These are phyloP conservation scores for Mucor circinelloides DNA, from an alignment of 371 early-diverging fungal species.

Conservation along the genomic window DNA sequence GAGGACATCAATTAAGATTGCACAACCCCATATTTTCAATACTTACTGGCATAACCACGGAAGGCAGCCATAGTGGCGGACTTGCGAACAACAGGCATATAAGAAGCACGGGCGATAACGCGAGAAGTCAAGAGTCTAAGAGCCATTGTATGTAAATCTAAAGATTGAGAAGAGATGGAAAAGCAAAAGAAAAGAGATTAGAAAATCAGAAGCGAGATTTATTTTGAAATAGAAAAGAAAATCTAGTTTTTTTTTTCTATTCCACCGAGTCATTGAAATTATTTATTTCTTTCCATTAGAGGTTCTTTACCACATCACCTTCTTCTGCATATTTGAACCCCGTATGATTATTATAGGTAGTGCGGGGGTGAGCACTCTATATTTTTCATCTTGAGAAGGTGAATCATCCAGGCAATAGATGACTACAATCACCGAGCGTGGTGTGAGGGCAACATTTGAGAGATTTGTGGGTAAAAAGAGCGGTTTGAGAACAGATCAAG, in stretches of 20 bases:
- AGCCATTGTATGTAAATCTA: slow-evolving; percentile 31
- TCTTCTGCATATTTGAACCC: slow-evolving; percentile 4
- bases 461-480: background rate
- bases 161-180: background rate
- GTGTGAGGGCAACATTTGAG: background rate
- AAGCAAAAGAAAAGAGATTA: slow-evolving; percentile 15
- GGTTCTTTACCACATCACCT: slow-evolving; percentile 3
- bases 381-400: background rate
- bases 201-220: slow-evolving; percentile 4
- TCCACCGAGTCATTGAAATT: slow-evolving; percentile 46
- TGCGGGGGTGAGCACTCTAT: slow-evolving; percentile 10
- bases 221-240: slow-evolving; percentile 4
- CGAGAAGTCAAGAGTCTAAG: slow-evolving; percentile 51
- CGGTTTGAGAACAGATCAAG: background rate
- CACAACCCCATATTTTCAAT: background rate
- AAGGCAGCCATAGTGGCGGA: slow-evolving; percentile 37
- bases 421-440: background rate
- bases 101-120: slow-evolving; percentile 38
- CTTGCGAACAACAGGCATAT: slow-evolving; percentile 41
- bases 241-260: slow-evolving; percentile 30
- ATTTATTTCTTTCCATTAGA: slow-evolving; percentile 23
- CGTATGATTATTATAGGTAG: slow-evolving; percentile 2
- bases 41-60: slow-evolving; percentile 55
- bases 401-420: background rate
- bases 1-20: background rate